A percentile compares a stretch with the other conserved stretches of the same genome.
Evolutionary conservation across 176 grass and related monocot genomes (phyloP).

Genomic region (Phoenix roebelenii): DNA sequence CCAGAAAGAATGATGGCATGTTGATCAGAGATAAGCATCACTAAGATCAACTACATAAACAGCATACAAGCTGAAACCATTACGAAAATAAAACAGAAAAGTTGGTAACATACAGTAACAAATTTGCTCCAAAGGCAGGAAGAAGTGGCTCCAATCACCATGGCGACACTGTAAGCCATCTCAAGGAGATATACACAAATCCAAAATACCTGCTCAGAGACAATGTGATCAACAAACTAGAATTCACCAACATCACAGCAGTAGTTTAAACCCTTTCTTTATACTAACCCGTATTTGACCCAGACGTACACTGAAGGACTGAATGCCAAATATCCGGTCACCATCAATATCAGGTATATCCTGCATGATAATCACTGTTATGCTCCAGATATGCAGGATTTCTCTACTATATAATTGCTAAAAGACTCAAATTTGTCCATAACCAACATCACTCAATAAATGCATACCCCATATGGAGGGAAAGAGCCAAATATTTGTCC

Average conservation of each 20-base stretch:
- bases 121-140: constrained; percentile 76
- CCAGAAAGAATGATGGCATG: no score
- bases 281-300: constrained; percentile 66
- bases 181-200: constrained; percentile 79
- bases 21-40: no score
- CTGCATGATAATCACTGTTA: constrained; percentile 28
- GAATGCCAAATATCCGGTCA: constrained; percentile 85
- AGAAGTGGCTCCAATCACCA: constrained; percentile 67
- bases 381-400: no score
- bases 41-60: no score
- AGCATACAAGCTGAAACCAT: no score
- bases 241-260: background rate
- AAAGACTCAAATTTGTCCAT: no score
- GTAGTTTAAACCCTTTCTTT: no score
- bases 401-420: no score
- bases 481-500: no score
- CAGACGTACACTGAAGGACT: constrained; percentile 74
- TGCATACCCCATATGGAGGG: no score
- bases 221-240: constrained; percentile 15
- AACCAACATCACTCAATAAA: no score
- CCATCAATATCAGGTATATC: constrained; percentile 99
- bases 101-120: constrained; percentile 39
- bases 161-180: constrained; percentile 60
- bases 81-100: no score
- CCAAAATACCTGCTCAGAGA: constrained; percentile 72